Evolutionary conservation across 495 filamentous ascomycete genomes (phyloP).

Genomic region (Aspergillus homomorphus): DNA sequence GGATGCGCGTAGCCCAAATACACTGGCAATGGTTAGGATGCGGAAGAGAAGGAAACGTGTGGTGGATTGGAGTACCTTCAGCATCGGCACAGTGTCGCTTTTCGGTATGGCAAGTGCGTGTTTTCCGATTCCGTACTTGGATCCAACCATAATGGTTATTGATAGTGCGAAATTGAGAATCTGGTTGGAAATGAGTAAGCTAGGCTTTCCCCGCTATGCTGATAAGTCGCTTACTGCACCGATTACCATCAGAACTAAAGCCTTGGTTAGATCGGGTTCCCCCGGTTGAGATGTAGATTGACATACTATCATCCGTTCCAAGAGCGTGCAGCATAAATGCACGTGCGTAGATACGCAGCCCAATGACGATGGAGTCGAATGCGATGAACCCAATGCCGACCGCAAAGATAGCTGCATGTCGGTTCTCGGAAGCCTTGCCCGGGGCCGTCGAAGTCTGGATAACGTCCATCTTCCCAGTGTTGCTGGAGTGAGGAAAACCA

Average conservation of each 20-base stretch:
- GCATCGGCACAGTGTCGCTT: too few species aligned
- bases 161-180: too few species aligned
- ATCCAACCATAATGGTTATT: too few species aligned
- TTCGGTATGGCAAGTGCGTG: too few species aligned
- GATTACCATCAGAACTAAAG: conserved; percentile 9
- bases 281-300: neutral
- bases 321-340: neutral
- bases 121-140: too few species aligned
- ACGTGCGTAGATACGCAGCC: conserved; percentile 11
- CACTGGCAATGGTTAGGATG: conserved; percentile 5
- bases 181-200: too few species aligned
- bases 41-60: too few species aligned
- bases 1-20: conserved; percentile 9
- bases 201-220: too few species aligned
- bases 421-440: neutral
- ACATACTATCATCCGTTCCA: conserved; percentile 10
- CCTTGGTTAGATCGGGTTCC: neutral
- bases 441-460: too few species aligned
- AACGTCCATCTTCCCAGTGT: too few species aligned
- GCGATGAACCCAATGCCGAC: conserved; percentile 11
- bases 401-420: conserved; percentile 5
- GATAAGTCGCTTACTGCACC: conserved; percentile 8
- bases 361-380: conserved; percentile 9
- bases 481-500: too few species aligned
- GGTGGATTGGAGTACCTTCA: too few species aligned